phyloP scores from a whole-genome alignment of 768 basidiomycete species.

The Hydnomerulius pinastri region DNA sequence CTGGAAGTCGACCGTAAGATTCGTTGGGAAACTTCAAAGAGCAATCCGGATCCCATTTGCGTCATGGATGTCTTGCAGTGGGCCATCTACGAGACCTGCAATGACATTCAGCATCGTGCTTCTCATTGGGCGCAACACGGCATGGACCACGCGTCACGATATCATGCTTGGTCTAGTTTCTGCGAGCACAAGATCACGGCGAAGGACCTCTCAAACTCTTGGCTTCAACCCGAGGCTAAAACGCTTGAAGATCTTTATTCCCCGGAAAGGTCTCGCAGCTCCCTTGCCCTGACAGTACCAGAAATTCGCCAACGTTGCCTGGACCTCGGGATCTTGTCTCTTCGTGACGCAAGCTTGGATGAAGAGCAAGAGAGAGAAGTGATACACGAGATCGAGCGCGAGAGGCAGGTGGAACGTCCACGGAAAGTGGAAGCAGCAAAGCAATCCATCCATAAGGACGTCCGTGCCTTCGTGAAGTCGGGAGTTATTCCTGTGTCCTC shows the following conservation, averaged over 20 bases:
- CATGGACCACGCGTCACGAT: slow-evolving; percentile 18
- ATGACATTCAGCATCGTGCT: slow-evolving; percentile 39
- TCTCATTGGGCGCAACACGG: slow-evolving; percentile 46
- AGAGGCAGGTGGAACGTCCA: slow-evolving; percentile 41
- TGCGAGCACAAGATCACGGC: background rate
- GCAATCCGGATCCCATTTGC: background rate
- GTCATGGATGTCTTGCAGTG: slow-evolving; percentile 43
- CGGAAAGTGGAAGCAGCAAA: slow-evolving; percentile 20
- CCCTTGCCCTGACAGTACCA: background rate
- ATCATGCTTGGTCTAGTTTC: slow-evolving; percentile 17
- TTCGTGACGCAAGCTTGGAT: slow-evolving; percentile 29
- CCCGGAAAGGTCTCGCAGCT: background rate
- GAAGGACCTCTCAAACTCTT: slow-evolving; percentile 17
- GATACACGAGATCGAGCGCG: slow-evolving; percentile 44
- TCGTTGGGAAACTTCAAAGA: slow-evolving; percentile 24
- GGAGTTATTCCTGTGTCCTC: slow-evolving; percentile 27
- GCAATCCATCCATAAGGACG: slow-evolving; percentile 24
- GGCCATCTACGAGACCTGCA: slow-evolving; percentile 47
- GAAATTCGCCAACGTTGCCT: slow-evolving; percentile 16
- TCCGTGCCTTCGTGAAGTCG: slow-evolving; percentile 25
- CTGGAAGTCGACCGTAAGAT: slow-evolving; percentile 41
- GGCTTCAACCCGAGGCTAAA: slow-evolving; percentile 45
- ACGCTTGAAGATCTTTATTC: slow-evolving; percentile 39
- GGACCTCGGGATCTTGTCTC: slow-evolving; percentile 16
- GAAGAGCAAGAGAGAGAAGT: slow-evolving; percentile 57